Conservation (phyloP, 2,329 filamentous ascomycete genomes). For the Aureobasidium sp. region DNA sequence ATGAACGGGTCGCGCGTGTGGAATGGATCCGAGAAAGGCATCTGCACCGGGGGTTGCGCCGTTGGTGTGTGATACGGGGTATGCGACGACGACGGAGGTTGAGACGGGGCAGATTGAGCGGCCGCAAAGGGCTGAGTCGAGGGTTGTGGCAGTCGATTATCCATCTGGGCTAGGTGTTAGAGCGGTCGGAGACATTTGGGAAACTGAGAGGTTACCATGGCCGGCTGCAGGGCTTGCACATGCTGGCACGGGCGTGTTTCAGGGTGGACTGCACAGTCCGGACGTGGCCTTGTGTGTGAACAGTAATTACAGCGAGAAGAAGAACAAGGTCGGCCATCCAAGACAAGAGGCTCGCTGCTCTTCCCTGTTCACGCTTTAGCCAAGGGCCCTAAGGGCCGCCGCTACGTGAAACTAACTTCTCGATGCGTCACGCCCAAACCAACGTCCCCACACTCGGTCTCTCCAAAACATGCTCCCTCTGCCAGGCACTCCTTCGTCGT, state of each 20-base stretch:
- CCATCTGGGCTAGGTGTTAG: slow-evolving; percentile 8
- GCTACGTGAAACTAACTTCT: neutral
- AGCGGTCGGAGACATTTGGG: neutral
- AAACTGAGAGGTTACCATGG: neutral
- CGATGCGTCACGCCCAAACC: neutral
- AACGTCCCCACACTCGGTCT: neutral
- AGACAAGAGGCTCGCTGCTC: neutral
- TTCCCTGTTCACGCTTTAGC: neutral
- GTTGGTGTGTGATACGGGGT: slow-evolving; percentile 27
- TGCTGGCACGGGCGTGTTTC: neutral
- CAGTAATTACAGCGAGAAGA: neutral
- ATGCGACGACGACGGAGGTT: slow-evolving; percentile 30
- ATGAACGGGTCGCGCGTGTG: slow-evolving; percentile 42
- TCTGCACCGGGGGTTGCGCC: slow-evolving; percentile 37
- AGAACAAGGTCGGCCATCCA: neutral
- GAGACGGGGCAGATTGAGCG: neutral
- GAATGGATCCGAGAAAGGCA: slow-evolving; percentile 42
- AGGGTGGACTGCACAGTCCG: neutral
- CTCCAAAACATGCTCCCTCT: slow-evolving; percentile 40
- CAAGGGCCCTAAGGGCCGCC: neutral
- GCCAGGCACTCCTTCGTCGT: slow-evolving; percentile 54
- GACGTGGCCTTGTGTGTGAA: too few relatives aligned
- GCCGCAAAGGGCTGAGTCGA: slow-evolving; percentile 8
- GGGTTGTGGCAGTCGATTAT: slow-evolving; percentile 32
- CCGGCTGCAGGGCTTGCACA: slow-evolving; percentile 6